A percentile compares a stretch with the other conserved stretches of the same genome.
Evolutionary conservation across 805 yeast species (phyloP).

Genomic region (Candida tammaniensis): DNA sequence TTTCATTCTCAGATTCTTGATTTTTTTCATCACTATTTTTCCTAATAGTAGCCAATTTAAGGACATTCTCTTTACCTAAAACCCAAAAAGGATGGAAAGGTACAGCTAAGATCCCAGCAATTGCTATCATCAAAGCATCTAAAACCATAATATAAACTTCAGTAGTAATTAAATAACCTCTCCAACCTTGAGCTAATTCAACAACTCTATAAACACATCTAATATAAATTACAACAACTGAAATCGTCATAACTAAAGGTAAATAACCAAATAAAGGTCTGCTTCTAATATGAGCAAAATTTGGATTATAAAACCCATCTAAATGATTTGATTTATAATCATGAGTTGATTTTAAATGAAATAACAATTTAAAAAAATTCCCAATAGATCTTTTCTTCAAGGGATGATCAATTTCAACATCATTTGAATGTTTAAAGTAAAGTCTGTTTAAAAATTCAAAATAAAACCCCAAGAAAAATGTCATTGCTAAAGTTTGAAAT

Average conservation of each 20-base stretch:
- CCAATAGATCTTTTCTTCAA: slow-evolving; percentile 18
- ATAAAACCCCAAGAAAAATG: slow-evolving; percentile 34
- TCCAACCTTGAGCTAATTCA: slow-evolving; percentile 37
- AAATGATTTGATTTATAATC: slow-evolving; percentile 21
- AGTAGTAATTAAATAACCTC: slow-evolving; percentile 33
- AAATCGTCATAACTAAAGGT: slow-evolving; percentile 32
- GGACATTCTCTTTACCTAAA: slow-evolving; percentile 26
- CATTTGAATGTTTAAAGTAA: slow-evolving; percentile 24
- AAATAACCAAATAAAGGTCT: slow-evolving; percentile 27
- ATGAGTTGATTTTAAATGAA: slow-evolving; percentile 22
- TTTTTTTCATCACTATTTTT: slow-evolving; percentile 20
- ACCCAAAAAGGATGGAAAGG: slow-evolving; percentile 40
- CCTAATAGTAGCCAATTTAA: slow-evolving; percentile 27
- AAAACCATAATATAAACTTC: slow-evolving; percentile 37
- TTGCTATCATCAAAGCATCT: slow-evolving; percentile 37
- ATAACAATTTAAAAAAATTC: slow-evolving; percentile 28
- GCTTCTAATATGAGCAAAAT: slow-evolving; percentile 21
- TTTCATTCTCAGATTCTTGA: not conserved
- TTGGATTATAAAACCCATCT: slow-evolving; percentile 29
- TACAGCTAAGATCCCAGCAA: slow-evolving; percentile 32
- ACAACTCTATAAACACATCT: slow-evolving; percentile 40
- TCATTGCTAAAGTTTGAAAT: slow-evolving; percentile 39
- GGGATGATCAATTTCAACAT: slow-evolving; percentile 13
- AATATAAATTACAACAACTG: slow-evolving; percentile 33
- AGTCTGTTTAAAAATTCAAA: slow-evolving; percentile 32